Conservation (phyloP, 1,284 basidiomycete genomes). For the Papiliotrema nemorosa region DNA sequence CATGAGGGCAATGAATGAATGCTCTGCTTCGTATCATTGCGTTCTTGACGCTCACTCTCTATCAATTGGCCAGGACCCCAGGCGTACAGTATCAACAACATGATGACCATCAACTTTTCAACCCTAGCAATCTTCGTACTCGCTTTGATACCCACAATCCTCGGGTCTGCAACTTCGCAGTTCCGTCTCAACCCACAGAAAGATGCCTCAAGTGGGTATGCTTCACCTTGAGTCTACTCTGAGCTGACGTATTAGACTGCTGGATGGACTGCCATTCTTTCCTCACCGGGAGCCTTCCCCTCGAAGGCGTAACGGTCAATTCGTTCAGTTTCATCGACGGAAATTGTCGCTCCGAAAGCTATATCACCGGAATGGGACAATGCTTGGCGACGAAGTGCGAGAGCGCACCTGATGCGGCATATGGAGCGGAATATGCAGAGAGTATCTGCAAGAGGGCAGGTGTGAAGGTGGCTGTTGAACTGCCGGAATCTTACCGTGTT, state of each 20-base stretch:
- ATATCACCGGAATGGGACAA: conserved; percentile 12
- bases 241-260: neutral
- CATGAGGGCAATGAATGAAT: no score
- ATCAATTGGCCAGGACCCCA: neutral
- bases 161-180: neutral
- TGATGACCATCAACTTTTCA: neutral
- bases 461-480: conserved; percentile 18
- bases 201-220: neutral
- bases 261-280: neutral
- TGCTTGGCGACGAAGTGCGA: conserved; percentile 30
- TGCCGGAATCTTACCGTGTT: conserved; percentile 22
- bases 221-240: neutral
- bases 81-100: neutral
- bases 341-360: neutral
- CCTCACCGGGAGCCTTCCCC: neutral
- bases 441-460: conserved; percentile 32
- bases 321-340: neutral
- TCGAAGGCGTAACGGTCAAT: neutral
- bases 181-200: neutral
- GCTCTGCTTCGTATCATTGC: neutral
- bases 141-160: neutral
- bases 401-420: conserved; percentile 39
- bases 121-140: neutral
- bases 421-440: conserved; percentile 35
- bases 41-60: neutral